Conservation (phyloP, 2,329 filamentous ascomycete genomes). For the Chaetomiaceae sp. region DNA sequence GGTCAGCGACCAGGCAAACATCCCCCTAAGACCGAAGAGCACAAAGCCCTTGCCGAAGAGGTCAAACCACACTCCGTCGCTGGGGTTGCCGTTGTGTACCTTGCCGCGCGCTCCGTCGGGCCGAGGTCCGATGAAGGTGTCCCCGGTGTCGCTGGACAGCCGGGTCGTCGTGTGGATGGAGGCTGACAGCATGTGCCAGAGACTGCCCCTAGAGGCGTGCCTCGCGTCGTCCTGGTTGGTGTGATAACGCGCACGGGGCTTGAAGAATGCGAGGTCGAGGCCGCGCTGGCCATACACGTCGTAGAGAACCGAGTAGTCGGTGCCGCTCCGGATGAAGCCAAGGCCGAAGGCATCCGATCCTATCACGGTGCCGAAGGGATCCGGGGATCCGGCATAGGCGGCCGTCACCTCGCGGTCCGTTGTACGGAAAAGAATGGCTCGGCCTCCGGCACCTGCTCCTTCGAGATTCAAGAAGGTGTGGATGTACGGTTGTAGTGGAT, state of each 20-base stretch:
- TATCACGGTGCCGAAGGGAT: conserved; percentile 80
- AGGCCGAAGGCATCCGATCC: conserved; percentile 77
- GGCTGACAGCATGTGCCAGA: conserved; percentile 95
- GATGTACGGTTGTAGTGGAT: conserved; percentile 71
- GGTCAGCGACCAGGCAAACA: conserved; percentile 84
- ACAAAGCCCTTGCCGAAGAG: conserved; percentile 75
- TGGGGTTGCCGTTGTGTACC: conserved; percentile 60
- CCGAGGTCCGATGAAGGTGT: conserved; percentile 57
- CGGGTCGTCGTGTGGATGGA: conserved; percentile 67
- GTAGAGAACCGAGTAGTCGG: conserved; percentile 82
- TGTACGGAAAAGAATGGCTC: conserved; percentile 79
- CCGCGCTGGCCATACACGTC: conserved; percentile 74
- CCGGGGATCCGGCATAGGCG: conserved; percentile 62
- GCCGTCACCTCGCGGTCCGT: conserved; percentile 81
- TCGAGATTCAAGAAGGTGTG: conserved; percentile 93
- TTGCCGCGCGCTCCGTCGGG: conserved; percentile 51
- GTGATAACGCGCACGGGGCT: conserved; percentile 80
- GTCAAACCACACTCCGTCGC: conserved; percentile 86
- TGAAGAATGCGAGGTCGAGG: conserved; percentile 86
- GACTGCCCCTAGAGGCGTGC: conserved; percentile 62
- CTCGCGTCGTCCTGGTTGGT: conserved; percentile 80
- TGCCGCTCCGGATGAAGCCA: conserved; percentile 74
- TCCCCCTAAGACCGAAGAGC: conserved; percentile 69
- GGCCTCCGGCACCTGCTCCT: conserved; percentile 85
- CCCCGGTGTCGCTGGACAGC: conserved; percentile 62